These are phyloP conservation scores for Penicillium sp. DNA, from an alignment of 2,329 filamentous ascomycete genomes.

Conservation along the genomic window DNA sequence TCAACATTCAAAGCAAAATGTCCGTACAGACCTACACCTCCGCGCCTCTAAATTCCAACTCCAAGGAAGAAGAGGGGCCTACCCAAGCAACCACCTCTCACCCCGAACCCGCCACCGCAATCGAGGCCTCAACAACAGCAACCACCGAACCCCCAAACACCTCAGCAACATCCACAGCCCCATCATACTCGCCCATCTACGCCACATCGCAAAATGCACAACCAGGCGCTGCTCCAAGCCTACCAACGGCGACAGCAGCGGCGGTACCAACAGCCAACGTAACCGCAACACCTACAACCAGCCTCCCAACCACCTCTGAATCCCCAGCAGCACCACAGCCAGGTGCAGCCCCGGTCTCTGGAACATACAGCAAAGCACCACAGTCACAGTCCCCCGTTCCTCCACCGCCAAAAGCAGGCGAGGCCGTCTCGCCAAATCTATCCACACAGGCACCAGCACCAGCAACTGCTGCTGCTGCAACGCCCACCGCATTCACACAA, in stretches of 20 bases:
- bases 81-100: slow-evolving; percentile 20
- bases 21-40: slow-evolving; percentile 33
- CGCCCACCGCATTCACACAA: slow-evolving; percentile 28
- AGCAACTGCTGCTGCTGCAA: slow-evolving; percentile 32
- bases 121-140: slow-evolving; percentile 17
- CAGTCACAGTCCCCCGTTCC: slow-evolving; percentile 16
- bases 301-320: slow-evolving; percentile 25
- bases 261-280: slow-evolving; percentile 7
- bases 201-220: slow-evolving; percentile 36
- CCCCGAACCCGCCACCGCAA: slow-evolving; percentile 28
- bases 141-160: slow-evolving; percentile 16
- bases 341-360: slow-evolving; percentile 32
- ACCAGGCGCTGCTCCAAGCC: slow-evolving; percentile 46
- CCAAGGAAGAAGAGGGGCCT: slow-evolving; percentile 19
- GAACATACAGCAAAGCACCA: slow-evolving; percentile 10
- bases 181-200: slow-evolving; percentile 39
- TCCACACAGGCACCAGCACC: slow-evolving; percentile 2
- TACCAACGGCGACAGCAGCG: slow-evolving; percentile 31
- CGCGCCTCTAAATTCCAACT: slow-evolving; percentile 32
- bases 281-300: slow-evolving; percentile 31
- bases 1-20: slow-evolving; percentile 17
- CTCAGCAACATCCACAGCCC: slow-evolving; percentile 30
- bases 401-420: slow-evolving; percentile 25
- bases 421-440: slow-evolving; percentile 3
- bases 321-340: slow-evolving; percentile 48